Conservation (phyloP, 1,284 basidiomycete genomes). For the Heliocybe sulcata region DNA sequence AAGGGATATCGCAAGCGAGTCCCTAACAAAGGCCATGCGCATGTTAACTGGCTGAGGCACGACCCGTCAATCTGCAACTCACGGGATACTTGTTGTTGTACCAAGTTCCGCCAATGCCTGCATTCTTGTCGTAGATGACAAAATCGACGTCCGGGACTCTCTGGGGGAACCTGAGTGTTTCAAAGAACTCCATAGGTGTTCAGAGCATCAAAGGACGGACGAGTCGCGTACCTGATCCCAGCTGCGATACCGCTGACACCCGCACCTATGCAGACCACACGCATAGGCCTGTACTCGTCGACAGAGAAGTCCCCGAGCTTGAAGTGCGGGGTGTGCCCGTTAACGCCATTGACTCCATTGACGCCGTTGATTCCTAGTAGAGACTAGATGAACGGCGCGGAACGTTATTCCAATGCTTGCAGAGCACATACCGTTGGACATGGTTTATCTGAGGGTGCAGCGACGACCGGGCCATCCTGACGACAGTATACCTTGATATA, state of each 20-base stretch:
- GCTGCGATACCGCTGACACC: slow-evolving; percentile 50
- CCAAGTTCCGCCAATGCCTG: slow-evolving; percentile 57
- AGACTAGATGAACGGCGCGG: neutral
- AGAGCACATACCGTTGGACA: neutral
- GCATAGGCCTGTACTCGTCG: slow-evolving; percentile 43
- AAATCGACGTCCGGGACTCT: slow-evolving; percentile 44
- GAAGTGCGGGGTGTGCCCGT: neutral
- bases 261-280: slow-evolving; percentile 44
- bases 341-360: neutral
- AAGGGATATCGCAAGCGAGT: slow-evolving; percentile 48
- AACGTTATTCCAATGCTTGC: neutral
- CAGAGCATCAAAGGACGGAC: neutral
- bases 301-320: slow-evolving; percentile 25
- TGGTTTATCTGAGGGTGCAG: neutral
- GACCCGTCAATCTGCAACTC: slow-evolving; percentile 7
- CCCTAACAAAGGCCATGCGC: slow-evolving; percentile 23
- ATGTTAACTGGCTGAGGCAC: neutral
- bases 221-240: slow-evolving; percentile 35
- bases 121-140: slow-evolving; percentile 51
- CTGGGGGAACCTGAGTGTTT: slow-evolving; percentile 40
- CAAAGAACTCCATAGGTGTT: neutral
- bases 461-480: neutral
- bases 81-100: slow-evolving; percentile 30
- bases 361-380: neutral
- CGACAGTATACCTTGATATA: too few species aligned